These are phyloP conservation scores for Botrytis porri DNA, from an alignment of 2,329 filamentous ascomycete genomes.

Conservation along the genomic window DNA sequence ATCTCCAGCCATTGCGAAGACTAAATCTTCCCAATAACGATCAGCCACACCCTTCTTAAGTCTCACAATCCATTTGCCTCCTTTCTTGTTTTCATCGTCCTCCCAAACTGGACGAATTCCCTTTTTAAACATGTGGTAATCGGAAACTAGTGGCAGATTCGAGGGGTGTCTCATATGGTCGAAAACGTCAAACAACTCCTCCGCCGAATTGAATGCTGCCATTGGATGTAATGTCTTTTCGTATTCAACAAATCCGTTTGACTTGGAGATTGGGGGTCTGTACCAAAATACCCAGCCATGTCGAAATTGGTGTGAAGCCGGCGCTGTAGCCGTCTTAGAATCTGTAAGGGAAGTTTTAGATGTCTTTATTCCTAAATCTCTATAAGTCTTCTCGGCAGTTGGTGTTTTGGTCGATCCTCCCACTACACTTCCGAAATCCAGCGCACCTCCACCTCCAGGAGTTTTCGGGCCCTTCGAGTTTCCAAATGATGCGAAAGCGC, in stretches of 20 bases:
- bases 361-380: constrained; percentile 42
- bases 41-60: constrained; percentile 97
- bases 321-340: constrained; percentile 43
- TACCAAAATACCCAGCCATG: constrained; percentile 97
- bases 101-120: constrained; percentile 98
- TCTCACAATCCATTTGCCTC: constrained; percentile 95
- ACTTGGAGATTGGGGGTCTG: constrained; percentile 92
- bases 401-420: constrained; percentile 49
- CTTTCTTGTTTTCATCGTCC: constrained; percentile 92
- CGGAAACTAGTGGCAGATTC: constrained; percentile 81
- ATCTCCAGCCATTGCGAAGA: constrained; percentile 87
- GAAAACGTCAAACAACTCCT: constrained; percentile 91
- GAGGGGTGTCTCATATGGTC: constrained; percentile 87
- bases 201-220: constrained; percentile 74
- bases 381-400: constrained; percentile 61
- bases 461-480: constrained; percentile 85
- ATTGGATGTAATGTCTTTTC: constrained; percentile 93
- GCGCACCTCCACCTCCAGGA: constrained; percentile 71
- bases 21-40: constrained; percentile 92
- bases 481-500: constrained; percentile 95
- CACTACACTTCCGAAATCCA: constrained; percentile 67
- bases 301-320: constrained; percentile 62
- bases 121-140: constrained; percentile 97
- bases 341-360: constrained; percentile 45
- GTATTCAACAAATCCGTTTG: constrained; percentile 82